These are phyloP conservation scores for Boletus barrowsii DNA, from an alignment of 768 basidiomycete genomes.

Conservation along the genomic window DNA sequence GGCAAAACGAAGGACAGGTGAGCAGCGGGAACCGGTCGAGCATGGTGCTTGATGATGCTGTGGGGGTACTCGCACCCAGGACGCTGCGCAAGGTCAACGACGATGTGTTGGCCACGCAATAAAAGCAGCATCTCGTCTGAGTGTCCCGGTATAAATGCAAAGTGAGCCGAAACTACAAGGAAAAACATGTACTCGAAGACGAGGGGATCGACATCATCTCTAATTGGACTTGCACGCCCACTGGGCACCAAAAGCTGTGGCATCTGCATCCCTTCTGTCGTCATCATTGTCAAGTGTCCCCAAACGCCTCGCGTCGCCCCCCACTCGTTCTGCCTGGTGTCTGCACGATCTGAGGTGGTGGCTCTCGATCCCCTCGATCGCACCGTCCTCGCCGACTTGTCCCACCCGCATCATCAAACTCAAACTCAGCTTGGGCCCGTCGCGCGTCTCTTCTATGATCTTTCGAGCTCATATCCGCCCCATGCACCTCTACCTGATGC, in stretches of 20 bases:
- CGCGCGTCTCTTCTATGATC: conserved; percentile 62
- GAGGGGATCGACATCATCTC: conserved; percentile 50
- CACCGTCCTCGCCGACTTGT: conserved; percentile 44
- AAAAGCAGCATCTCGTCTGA: conserved; percentile 66
- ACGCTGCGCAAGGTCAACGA: conserved; percentile 35
- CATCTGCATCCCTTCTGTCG: conserved; percentile 24
- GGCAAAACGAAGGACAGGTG: conserved; percentile 2
- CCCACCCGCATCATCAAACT: conserved; percentile 58
- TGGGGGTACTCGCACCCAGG: conserved; percentile 9
- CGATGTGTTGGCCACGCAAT: conserved; percentile 60
- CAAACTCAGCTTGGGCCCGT: conserved; percentile 62
- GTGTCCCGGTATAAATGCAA: background rate
- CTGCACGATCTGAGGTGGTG: conserved; percentile 21
- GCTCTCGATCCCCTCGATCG: conserved; percentile 48
- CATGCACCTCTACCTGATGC: conserved; percentile 85
- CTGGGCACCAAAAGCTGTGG: conserved; percentile 20
- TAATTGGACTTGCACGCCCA: conserved; percentile 31
- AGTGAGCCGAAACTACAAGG: background rate
- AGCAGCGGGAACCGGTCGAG: conserved; percentile 32
- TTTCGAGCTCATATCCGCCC: conserved; percentile 64
- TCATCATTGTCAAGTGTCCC: conserved; percentile 48
- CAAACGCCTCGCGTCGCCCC: conserved; percentile 62
- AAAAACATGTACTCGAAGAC: conserved; percentile 46
- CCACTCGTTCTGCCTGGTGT: conserved; percentile 29
- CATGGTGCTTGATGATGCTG: conserved; percentile 29